Evolutionary conservation across 768 basidiomycete genomes (phyloP).

Genomic region (Lyophyllum shimeji): DNA sequence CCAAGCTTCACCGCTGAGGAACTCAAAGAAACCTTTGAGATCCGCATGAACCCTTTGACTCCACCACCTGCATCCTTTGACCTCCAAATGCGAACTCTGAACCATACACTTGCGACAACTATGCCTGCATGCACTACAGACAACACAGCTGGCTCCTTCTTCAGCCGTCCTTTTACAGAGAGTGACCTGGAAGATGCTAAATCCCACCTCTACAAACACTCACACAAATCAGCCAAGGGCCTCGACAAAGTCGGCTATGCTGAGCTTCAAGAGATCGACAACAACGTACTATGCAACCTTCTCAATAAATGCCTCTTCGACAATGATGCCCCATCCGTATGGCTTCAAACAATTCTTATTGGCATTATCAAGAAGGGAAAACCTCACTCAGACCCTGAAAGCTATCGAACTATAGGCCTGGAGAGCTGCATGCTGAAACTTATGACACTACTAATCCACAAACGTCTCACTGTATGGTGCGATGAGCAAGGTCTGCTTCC

Average conservation of each 20-base stretch:
- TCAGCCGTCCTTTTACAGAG: slow-evolving; percentile 1
- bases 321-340: neutral
- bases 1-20: neutral
- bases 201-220: slow-evolving; percentile 1
- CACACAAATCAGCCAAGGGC: neutral
- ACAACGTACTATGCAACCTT: slow-evolving; percentile 1
- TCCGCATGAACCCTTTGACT: slow-evolving; percentile 1
- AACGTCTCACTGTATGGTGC: slow-evolving; percentile 17
- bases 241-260: neutral
- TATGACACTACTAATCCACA: slow-evolving; percentile 22
- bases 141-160: neutral
- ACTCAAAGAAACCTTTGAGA: neutral
- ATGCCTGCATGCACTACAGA: slow-evolving; percentile 1
- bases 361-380: slow-evolving; percentile 18
- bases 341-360: neutral
- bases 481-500: slow-evolving; percentile 9
- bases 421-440: slow-evolving; percentile 22
- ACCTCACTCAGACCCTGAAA: slow-evolving; percentile 10
- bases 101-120: neutral
- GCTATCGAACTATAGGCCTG: slow-evolving; percentile 19
- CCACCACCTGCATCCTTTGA: neutral
- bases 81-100: neutral
- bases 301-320: slow-evolving; percentile 6
- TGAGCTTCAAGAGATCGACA: slow-evolving; percentile 8
- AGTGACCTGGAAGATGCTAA: slow-evolving; percentile 8